Conservation (phyloP, 345 rosid genomes). For the Eucalyptus pauciflora region DNA sequence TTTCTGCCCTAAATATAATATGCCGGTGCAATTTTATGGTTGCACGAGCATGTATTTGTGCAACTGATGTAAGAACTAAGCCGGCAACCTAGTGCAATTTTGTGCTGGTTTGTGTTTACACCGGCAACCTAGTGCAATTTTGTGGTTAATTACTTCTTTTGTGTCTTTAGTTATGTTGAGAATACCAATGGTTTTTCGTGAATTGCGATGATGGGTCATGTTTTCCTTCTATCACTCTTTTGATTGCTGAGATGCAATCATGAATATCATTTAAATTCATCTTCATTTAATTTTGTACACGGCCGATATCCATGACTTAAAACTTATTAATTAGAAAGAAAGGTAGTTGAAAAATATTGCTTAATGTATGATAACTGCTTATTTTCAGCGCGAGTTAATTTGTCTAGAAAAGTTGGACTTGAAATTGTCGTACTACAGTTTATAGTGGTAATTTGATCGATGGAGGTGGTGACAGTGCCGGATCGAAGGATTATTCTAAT, state of each 20-base stretch:
- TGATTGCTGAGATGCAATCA: too few relatives aligned
- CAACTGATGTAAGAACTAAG: too few relatives aligned
- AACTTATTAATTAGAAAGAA: neutral
- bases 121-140: too few relatives aligned
- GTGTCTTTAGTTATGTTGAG: too few relatives aligned
- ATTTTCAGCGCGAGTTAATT: neutral
- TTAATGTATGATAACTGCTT: neutral
- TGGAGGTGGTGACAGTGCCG: neutral
- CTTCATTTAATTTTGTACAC: neutral
- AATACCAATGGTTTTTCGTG: too few relatives aligned
- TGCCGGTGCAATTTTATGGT: too few relatives aligned
- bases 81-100: too few relatives aligned
- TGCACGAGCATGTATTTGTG: too few relatives aligned
- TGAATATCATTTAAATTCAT: neutral
- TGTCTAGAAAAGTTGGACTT: neutral
- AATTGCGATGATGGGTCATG: too few relatives aligned
- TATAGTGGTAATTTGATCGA: neutral
- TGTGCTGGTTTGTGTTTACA: too few relatives aligned
- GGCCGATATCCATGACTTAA: neutral
- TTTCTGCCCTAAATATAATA: too few relatives aligned
- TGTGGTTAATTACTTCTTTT: too few relatives aligned
- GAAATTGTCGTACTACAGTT: neutral
- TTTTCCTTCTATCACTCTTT: neutral
- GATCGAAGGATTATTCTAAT: neutral
- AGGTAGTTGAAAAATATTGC: neutral